These are phyloP conservation scores for Neofusicoccum cordaticola DNA, from an alignment of 2,329 filamentous ascomycete genomes.

Conservation along the genomic window DNA sequence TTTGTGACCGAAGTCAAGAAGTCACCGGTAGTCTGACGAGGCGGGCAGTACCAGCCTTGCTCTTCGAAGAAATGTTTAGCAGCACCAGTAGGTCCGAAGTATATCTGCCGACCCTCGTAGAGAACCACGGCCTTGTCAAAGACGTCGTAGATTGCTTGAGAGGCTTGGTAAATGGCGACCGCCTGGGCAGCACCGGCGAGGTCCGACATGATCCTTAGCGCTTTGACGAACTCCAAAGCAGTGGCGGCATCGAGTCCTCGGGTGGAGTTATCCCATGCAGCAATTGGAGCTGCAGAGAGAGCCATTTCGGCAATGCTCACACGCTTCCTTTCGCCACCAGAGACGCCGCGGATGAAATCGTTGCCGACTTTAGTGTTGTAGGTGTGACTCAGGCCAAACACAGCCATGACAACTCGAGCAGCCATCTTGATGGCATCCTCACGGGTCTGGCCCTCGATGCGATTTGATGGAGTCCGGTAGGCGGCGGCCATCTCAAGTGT, in stretches of 20 bases:
- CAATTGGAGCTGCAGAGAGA: slow-evolving; percentile 38
- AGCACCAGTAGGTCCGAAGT: slow-evolving; percentile 61
- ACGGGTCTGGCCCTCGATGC: slow-evolving; percentile 36
- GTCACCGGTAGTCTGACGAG: slow-evolving; percentile 68
- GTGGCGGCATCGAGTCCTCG: slow-evolving; percentile 40
- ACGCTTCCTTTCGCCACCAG: slow-evolving; percentile 60
- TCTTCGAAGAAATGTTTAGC: slow-evolving; percentile 66
- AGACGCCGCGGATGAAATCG: slow-evolving; percentile 61
- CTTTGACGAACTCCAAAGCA: slow-evolving; percentile 58
- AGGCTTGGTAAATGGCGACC: slow-evolving; percentile 58
- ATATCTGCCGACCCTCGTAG: slow-evolving; percentile 76
- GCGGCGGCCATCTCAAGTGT: slow-evolving; percentile 57
- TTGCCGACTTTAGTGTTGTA: slow-evolving; percentile 55
- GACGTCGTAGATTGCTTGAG: slow-evolving; percentile 53
- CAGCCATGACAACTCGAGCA: slow-evolving; percentile 52
- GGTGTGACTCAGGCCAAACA: slow-evolving; percentile 56
- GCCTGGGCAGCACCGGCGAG: slow-evolving; percentile 49
- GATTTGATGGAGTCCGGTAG: slow-evolving; percentile 48
- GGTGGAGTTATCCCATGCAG: slow-evolving; percentile 48
- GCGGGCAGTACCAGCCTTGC: slow-evolving; percentile 66
- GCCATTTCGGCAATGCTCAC: slow-evolving; percentile 58
- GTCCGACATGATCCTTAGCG: slow-evolving; percentile 51
- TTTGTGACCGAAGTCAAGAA: slow-evolving; percentile 72
- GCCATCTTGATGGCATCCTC: slow-evolving; percentile 46
- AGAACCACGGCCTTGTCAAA: slow-evolving; percentile 75